Evolutionary conservation across 805 yeast genomes (phyloP).

Genomic region (Wickerhamiella kazuoi): DNA sequence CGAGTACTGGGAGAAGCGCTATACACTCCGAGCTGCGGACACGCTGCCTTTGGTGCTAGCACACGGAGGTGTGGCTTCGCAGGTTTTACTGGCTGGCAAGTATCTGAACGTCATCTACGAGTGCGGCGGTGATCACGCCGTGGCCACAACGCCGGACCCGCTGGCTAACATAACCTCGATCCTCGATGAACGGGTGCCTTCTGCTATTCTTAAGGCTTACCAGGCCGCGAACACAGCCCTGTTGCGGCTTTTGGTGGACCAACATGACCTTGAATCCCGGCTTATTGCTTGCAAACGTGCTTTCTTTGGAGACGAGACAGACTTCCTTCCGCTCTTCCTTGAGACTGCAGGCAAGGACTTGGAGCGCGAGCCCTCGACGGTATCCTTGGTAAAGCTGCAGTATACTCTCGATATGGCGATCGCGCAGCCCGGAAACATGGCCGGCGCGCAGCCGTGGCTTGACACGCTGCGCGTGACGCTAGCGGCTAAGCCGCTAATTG

Average conservation of each 20-base stretch:
- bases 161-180: not conserved
- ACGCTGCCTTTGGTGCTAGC: constrained; percentile 43
- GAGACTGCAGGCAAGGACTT: constrained; percentile 36
- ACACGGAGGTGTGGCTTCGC: constrained; percentile 35
- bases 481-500: constrained; percentile 19
- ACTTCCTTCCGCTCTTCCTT: constrained; percentile 35
- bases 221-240: constrained; percentile 47
- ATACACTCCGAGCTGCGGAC: constrained; percentile 56
- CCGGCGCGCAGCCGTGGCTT: constrained; percentile 21
- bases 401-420: constrained; percentile 23
- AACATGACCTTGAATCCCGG: constrained; percentile 36
- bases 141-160: constrained; percentile 13
- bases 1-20: constrained; percentile 34
- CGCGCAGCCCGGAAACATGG: constrained; percentile 25
- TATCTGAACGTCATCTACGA: constrained; percentile 53
- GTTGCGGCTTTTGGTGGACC: constrained; percentile 38
- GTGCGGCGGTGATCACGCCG: constrained; percentile 28
- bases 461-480: constrained; percentile 21
- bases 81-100: constrained; percentile 69
- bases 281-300: constrained; percentile 35
- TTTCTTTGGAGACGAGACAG: constrained; percentile 39
- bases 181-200: constrained; percentile 29
- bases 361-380: constrained; percentile 22
- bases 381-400: constrained; percentile 21
- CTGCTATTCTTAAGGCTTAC: constrained; percentile 45